These are phyloP conservation scores for Collariella sp. DNA, from an alignment of 495 filamentous ascomycete genomes.

Conservation along the genomic window DNA sequence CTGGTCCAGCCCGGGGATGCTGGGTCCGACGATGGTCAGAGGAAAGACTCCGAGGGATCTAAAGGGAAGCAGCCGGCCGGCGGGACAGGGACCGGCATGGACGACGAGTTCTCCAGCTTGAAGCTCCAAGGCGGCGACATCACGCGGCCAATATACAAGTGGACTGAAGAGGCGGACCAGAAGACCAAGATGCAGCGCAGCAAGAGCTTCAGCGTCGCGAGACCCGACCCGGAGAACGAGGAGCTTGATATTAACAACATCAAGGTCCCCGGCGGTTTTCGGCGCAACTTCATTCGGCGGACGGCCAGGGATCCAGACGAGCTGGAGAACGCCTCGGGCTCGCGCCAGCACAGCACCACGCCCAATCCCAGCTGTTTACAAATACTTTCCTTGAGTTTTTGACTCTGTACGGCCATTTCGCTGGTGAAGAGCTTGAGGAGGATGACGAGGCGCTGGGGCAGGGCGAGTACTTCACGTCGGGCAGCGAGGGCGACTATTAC, in stretches of 20 bases:
- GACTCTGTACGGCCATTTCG: constrained; percentile 92
- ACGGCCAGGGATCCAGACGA: constrained; percentile 49
- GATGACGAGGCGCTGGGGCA: constrained; percentile 80
- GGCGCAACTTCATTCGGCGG: constrained; percentile 75
- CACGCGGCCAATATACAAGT: constrained; percentile 86
- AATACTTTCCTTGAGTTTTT: constrained; percentile 92
- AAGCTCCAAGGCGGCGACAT: constrained; percentile 89
- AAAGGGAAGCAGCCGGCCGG: constrained; percentile 43
- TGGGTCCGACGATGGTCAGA: constrained; percentile 30
- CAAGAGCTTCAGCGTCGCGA: constrained; percentile 70
- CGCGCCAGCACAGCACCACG: constrained; percentile 23
- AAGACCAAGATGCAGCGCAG: constrained; percentile 57
- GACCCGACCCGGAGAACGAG: constrained; percentile 70
- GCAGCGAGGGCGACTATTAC: constrained; percentile 45
- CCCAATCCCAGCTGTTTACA: constrained; percentile 61
- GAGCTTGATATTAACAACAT: constrained; percentile 77
- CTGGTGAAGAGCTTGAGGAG: constrained; percentile 90
- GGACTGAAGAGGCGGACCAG: constrained; percentile 73
- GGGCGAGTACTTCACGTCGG: constrained; percentile 77
- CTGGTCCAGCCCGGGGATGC: constrained; percentile 58
- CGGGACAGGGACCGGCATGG: constrained; percentile 33
- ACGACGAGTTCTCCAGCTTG: constrained; percentile 78
- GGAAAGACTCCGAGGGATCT: constrained; percentile 31
- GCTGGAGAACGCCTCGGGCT: constrained; percentile 34
- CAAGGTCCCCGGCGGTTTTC: constrained; percentile 85